These are phyloP conservation scores for Ganoderma boninense DNA, from an alignment of 1,284 basidiomycete species.

Conservation along the genomic window DNA sequence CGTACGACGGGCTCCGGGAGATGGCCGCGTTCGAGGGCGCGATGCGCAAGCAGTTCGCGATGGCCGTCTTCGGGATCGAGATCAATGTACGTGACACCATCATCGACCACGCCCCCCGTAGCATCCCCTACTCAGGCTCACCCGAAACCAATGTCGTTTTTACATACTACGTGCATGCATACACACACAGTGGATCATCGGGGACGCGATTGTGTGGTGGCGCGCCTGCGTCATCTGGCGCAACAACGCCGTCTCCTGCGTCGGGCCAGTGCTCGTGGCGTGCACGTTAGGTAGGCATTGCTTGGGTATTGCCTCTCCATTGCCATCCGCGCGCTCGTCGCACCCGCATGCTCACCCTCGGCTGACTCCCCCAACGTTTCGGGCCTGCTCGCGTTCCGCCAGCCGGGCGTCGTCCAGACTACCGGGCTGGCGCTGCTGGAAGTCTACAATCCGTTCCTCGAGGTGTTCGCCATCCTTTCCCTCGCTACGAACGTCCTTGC, in stretches of 20 bases:
- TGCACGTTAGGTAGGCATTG: not conserved
- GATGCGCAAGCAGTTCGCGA: not conserved
- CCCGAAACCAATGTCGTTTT: too few relatives aligned
- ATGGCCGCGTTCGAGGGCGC: not conserved
- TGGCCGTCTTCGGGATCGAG: not conserved
- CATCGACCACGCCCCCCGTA: too few relatives aligned
- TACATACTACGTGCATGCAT: too few relatives aligned
- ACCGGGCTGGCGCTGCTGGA: not conserved
- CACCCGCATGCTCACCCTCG: not conserved
- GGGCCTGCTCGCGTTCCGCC: not conserved
- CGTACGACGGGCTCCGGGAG: not conserved
- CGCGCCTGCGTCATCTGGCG: not conserved
- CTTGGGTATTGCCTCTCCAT: not conserved
- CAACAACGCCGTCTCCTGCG: not conserved
- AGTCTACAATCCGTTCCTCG: not conserved
- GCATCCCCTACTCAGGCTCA: too few relatives aligned
- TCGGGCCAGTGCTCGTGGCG: not conserved
- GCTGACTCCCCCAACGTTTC: not conserved
- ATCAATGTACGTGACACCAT: not conserved
- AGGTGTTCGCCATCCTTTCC: not conserved
- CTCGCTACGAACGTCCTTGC: conserved; percentile 6
- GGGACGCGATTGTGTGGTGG: not conserved
- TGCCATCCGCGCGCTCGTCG: too few relatives aligned
- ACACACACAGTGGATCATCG: not conserved
- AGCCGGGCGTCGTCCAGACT: too few relatives aligned